phyloP scores from a whole-genome alignment of 306 rosid genomes.

The Quercus glauca region DNA sequence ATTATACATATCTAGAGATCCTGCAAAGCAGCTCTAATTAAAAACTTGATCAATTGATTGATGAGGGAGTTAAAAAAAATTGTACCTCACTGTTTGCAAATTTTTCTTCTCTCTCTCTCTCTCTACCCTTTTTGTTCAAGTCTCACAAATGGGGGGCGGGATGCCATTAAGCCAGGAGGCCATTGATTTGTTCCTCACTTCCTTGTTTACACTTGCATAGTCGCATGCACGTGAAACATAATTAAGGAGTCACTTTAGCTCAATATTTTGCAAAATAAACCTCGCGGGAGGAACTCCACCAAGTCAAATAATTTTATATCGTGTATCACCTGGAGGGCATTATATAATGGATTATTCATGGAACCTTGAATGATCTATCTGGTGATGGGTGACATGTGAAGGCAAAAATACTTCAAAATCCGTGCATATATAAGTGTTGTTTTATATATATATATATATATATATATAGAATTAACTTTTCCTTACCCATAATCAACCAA shows the following conservation, averaged over 20 bases:
- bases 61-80: no score
- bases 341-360: slow-evolving; percentile 5
- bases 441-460: no score
- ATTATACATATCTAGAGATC: no score
- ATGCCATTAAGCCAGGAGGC: no score
- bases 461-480: not conserved
- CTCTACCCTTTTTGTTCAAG: no score
- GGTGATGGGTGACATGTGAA: not conserved
- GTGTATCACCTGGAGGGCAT: not conserved
- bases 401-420: not conserved
- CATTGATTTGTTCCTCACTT: no score
- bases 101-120: no score
- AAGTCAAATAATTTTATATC: slow-evolving; percentile 34
- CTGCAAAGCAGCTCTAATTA: no score
- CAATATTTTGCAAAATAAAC: slow-evolving; percentile 19
- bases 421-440: not conserved
- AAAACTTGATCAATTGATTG: no score
- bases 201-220: not conserved
- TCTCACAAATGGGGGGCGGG: no score
- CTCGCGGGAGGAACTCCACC: slow-evolving; percentile 11
- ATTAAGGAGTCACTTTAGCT: slow-evolving; percentile 22
- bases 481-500: not conserved
- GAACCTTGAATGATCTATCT: slow-evolving; percentile 6
- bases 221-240: slow-evolving; percentile 35
- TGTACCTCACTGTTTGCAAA: no score